Conservation (phyloP, 2,329 filamentous ascomycete species). For the Aspergillus niger region DNA sequence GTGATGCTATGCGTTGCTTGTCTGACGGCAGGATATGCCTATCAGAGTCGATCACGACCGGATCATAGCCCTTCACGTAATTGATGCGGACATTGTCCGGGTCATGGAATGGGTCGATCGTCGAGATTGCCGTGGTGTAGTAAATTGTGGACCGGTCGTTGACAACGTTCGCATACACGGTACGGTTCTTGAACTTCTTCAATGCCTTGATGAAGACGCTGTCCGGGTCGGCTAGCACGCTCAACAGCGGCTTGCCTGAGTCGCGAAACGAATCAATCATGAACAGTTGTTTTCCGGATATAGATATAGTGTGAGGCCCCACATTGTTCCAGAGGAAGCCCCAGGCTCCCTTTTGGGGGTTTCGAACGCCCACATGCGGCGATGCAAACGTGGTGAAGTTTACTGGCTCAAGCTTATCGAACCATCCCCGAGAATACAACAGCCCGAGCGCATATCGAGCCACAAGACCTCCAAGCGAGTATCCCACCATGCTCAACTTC, state of each 20-base stretch:
- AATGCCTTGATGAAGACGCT: slow-evolving; percentile 85
- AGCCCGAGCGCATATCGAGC: slow-evolving; percentile 84
- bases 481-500: slow-evolving; percentile 85
- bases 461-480: slow-evolving; percentile 85
- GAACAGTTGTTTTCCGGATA: slow-evolving; percentile 84
- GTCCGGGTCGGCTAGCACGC: slow-evolving; percentile 77
- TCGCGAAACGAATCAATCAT: slow-evolving; percentile 82
- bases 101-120: slow-evolving; percentile 74
- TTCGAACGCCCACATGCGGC: slow-evolving; percentile 76
- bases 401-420: slow-evolving; percentile 79
- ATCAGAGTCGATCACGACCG: slow-evolving; percentile 69
- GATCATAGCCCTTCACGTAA: slow-evolving; percentile 71
- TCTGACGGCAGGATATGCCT: slow-evolving; percentile 33
- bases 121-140: slow-evolving; percentile 78
- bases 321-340: slow-evolving; percentile 79
- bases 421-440: slow-evolving; percentile 75
- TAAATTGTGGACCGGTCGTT: slow-evolving; percentile 82
- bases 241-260: slow-evolving; percentile 76
- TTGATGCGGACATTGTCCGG: slow-evolving; percentile 69
- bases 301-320: slow-evolving; percentile 76
- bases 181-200: slow-evolving; percentile 71
- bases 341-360: slow-evolving; percentile 66
- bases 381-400: slow-evolving; percentile 94
- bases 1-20: slow-evolving; percentile 16
- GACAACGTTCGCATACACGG: slow-evolving; percentile 80